A percentile compares a stretch with the other conserved stretches of the same genome.
These are phyloP conservation scores for Lablab purpureus DNA, from an alignment of 306 rosid species.

Conservation along the genomic window DNA sequence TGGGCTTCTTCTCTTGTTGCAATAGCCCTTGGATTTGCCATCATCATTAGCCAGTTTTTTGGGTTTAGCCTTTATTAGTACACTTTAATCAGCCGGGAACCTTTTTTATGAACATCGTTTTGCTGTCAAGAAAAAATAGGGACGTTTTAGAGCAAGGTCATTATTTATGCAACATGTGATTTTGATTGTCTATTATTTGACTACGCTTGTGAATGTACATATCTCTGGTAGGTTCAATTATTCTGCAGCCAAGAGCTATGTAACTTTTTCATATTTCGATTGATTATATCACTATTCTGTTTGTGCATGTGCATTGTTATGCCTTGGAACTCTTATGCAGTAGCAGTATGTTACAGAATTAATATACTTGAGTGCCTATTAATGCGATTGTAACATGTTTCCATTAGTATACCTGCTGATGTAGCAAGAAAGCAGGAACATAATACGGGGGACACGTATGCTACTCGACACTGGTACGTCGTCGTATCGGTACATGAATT, in stretches of 20 bases:
- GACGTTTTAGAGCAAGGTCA: slow-evolving; percentile 46
- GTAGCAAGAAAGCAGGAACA: not conserved
- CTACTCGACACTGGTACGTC: too few species aligned
- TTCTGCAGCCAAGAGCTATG: slow-evolving; percentile 17
- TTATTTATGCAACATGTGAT: slow-evolving; percentile 41
- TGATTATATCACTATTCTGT: slow-evolving; percentile 22
- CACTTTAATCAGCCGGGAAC: slow-evolving; percentile 37
- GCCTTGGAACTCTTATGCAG: slow-evolving; percentile 13
- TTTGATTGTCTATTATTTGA: slow-evolving; percentile 35
- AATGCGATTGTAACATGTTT: not conserved
- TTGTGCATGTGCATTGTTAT: slow-evolving; percentile 9
- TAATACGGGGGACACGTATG: not conserved
- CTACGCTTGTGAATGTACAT: slow-evolving; percentile 40
- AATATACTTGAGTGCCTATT: not conserved
- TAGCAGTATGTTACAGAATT: not conserved
- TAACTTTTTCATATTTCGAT: slow-evolving; percentile 40
- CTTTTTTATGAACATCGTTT: slow-evolving; percentile 43
- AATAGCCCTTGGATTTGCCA: slow-evolving; percentile 85
- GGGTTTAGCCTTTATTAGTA: slow-evolving; percentile 82
- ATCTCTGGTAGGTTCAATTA: slow-evolving; percentile 35
- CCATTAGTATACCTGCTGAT: not conserved
- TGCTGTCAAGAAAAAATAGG: slow-evolving; percentile 44
- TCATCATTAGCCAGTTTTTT: slow-evolving; percentile 84
- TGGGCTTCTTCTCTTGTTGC: slow-evolving; percentile 98
- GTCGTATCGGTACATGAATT: too few species aligned